Base-by-base conservation (phyloP, 2,329 filamentous ascomycete genomes). In the Arthrobotrys iridis region DNA sequence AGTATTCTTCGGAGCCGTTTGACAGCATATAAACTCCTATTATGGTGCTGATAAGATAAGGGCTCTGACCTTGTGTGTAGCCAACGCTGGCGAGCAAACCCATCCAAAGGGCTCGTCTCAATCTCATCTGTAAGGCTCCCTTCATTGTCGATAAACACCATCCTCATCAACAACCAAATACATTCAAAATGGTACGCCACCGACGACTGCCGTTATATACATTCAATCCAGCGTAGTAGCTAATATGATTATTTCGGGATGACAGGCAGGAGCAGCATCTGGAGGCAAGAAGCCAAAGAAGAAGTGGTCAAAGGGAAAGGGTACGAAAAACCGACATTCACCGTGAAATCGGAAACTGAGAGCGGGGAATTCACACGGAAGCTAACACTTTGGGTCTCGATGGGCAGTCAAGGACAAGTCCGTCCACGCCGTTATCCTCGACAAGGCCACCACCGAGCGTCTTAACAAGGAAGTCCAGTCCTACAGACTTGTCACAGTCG, bases 381-480 rank as follows among this genome's bases (percentile, higher is more conserved):
- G 82, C 83, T 85, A 82, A 85, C 85, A 83, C 85, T 85, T 83
- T 84, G 85, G 57, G 11, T 58, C 7, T 45, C 24, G 64, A 40
- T 52, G 50, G 74, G 77, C 85, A 93, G 95, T 99, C 88, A 99
- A 99, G 95, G 95, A 99, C 90, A 99, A 99, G 93, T 94, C 95
- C 86, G 91, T 98, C 86, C 95, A 99, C 90, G 92, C 92, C 85
- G 95, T 99, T 86, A 88, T 98, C 84, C 93, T 99, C 87, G 95
- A 99, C 89, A 99, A 99, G 90, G 84, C 88, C 86, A 97, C 91
- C 83, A 91, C 91, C 81, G 95, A 99, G 87, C 97, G 96, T 89
- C 93, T 99, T 85, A 91, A 97, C 89, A 99, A 99, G 89, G 95
- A 99, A 89, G 96, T 99, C 82, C 95, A 98, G 87, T 97, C 95